Evolutionary conservation across 441 rosid genomes (phyloP).

Genomic region (Daphne laureola): DNA sequence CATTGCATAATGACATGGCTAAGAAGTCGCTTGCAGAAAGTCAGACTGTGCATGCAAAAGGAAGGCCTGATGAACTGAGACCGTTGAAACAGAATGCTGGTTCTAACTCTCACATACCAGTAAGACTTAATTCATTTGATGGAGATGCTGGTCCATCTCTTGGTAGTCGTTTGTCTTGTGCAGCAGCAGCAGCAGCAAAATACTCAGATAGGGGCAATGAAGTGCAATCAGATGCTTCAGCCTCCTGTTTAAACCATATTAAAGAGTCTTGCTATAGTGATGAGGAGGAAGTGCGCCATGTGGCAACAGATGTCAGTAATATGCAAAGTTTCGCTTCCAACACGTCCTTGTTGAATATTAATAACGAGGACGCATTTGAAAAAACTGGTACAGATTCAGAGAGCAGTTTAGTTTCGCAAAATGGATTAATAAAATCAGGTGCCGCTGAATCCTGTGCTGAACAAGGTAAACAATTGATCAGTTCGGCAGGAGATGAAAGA

Average conservation of each 20-base stretch:
- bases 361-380: conserved; percentile 21
- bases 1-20: conserved; percentile 25
- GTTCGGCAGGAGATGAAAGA: conserved; percentile 17
- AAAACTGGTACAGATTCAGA: conserved; percentile 23
- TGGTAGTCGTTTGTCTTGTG: conserved; percentile 25
- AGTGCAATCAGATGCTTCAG: conserved; percentile 22
- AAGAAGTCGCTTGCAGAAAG: conserved; percentile 45
- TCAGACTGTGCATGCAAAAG: conserved; percentile 26
- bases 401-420: conserved; percentile 29
- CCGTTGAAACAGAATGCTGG: conserved; percentile 27
- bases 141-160: conserved; percentile 17
- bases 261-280: conserved; percentile 19
- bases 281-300: conserved; percentile 22
- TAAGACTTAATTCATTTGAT: conserved; percentile 29
- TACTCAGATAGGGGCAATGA: conserved; percentile 22
- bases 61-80: conserved; percentile 32
- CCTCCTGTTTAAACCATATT: conserved; percentile 21
- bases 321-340: conserved; percentile 27
- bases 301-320: conserved; percentile 16
- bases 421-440: conserved; percentile 28
- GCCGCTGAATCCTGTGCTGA: conserved; percentile 26
- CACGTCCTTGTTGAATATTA: conserved; percentile 32
- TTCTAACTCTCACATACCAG: conserved; percentile 23
- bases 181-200: conserved; percentile 21
- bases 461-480: conserved; percentile 28